Evolutionary conservation across 257 asterid species (phyloP).

Genomic region (Solanum chilense): DNA sequence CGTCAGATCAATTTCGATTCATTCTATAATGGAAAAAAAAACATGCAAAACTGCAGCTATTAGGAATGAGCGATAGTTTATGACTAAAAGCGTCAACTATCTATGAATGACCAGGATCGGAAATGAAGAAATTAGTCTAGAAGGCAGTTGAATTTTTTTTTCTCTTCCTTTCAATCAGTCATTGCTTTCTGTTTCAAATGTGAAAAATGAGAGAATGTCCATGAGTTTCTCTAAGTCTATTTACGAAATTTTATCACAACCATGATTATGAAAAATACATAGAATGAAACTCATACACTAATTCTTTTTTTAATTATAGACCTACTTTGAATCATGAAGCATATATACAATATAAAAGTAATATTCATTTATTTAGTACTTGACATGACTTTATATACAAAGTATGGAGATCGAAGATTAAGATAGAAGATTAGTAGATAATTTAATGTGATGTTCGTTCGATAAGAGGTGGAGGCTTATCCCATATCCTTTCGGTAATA

Average conservation of each 20-base stretch:
- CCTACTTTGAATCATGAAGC: neutral
- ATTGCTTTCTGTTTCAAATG: neutral
- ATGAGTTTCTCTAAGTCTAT: neutral
- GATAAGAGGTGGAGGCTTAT: too few relatives aligned
- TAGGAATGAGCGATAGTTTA: neutral
- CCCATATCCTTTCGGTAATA: too few relatives aligned
- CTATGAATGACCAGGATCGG: neutral
- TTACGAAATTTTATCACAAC: neutral
- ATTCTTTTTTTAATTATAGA: neutral
- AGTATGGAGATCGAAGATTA: rapidly evolving
- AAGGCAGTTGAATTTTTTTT: neutral
- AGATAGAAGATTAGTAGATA: rapidly evolving
- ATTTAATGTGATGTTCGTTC: too few relatives aligned
- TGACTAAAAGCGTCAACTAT: neutral
- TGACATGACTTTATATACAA: too few relatives aligned
- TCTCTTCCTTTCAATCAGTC: neutral
- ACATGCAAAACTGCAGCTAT: neutral
- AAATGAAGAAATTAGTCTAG: neutral
- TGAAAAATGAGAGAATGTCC: neutral
- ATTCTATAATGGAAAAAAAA: neutral
- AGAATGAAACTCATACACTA: neutral
- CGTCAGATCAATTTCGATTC: neutral
- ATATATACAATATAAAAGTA: neutral
- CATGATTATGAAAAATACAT: neutral
- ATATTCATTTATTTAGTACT: too few relatives aligned